Evolutionary conservation across 768 basidiomycete species (phyloP), one percentile per base, ranked within the genome.

Genomic region (Lentinus tigrinus): DNA sequence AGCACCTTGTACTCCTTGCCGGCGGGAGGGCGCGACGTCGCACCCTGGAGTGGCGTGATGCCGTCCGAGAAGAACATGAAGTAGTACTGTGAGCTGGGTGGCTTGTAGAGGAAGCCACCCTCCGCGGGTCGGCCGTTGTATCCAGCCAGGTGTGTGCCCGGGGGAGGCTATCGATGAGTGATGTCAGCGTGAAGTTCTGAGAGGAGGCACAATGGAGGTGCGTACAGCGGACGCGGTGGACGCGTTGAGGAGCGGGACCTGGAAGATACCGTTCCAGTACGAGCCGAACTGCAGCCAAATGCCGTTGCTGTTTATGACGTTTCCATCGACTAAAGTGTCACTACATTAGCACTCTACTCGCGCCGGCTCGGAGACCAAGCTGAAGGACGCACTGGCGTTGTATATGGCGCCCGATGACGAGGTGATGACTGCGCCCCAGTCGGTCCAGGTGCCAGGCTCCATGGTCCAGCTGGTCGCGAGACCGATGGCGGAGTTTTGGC

Each of bases 1-100:
- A 36, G 49, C n/a, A 50, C 49, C 34, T 50, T 50, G 49, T 50
- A 50, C 49, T 50, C 49, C 3, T 50, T 2, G 34, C 49, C 49
- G 36, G 49, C n/a, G 17, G 49, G n/a, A 7, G 49, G 49, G 31
- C 49, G 49, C 8, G 17, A 1, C 14, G 49, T 50, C 10, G 49
- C 49, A 5, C 49, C 49, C 8, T 10, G 10, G 36, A 50, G 28
- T 4, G 36, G 31, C 34, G 49, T 50, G 49, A 38, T 14, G 36
- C 49, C 49, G 19, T 50, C 49, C 8, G 49, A 50, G 21, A 50
- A 50, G 49, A 38, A 37, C 21, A n/a, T 19, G 49, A 50, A 50
- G 34, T 37, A 50, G 49, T 50, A 50, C 5, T 16, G 49, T 2
- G 49, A 50, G 49, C 49, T 38, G 0, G 49, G 34, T 4, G 49